Conservation (phyloP, 1,139 yeast species). For the Candida smagusa region DNA sequence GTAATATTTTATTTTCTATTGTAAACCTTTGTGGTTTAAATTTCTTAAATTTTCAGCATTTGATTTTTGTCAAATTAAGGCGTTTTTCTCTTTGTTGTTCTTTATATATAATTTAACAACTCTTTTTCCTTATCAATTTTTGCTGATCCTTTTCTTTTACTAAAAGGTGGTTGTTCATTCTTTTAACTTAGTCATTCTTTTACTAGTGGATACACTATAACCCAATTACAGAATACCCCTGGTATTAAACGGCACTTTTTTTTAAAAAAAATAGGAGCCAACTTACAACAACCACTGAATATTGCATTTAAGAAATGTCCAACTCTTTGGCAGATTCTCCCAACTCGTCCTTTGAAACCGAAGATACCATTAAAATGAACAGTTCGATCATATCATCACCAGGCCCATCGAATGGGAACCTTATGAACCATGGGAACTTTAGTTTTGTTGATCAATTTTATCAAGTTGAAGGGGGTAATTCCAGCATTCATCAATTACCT, state of each 20-base stretch:
- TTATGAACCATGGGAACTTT: slow-evolving; percentile 3
- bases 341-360: slow-evolving; percentile 21
- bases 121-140: neutral
- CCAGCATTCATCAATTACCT: slow-evolving; percentile 11
- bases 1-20: neutral
- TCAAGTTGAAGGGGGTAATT: slow-evolving; percentile 9
- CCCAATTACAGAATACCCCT: too few species aligned
- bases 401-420: slow-evolving; percentile 6
- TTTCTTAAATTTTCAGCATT: neutral
- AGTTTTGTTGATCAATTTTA: slow-evolving; percentile 3
- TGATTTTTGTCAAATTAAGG: neutral
- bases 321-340: slow-evolving; percentile 18
- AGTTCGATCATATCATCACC: slow-evolving; percentile 19
- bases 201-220: too few species aligned
- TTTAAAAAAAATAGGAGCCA: neutral
- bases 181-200: too few species aligned
- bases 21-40: neutral
- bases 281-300: neutral
- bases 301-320: slow-evolving; percentile 9
- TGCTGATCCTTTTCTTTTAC: neutral
- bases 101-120: neutral
- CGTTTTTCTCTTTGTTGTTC: neutral
- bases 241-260: neutral
- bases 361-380: slow-evolving; percentile 22
- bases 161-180: too few species aligned